phyloP scores from a whole-genome alignment of 139 green algal genomes.

The Chlamydomonas schloesseri region DNA sequence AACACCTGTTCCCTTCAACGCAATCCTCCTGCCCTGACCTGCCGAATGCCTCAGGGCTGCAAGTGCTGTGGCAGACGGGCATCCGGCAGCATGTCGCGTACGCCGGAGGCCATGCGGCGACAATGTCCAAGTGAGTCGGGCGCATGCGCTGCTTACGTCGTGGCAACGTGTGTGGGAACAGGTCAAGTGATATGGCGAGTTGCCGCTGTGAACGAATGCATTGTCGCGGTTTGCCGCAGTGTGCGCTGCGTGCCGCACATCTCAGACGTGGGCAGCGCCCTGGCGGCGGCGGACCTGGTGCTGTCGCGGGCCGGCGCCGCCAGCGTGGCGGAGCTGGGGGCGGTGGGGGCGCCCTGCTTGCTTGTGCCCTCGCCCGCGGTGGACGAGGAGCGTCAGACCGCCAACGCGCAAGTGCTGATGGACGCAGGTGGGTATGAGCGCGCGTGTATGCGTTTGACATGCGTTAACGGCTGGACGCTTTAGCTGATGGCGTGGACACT shows the following conservation, averaged over 20 bases:
- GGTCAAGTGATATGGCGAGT: no score
- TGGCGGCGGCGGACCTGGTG: conserved; percentile 26
- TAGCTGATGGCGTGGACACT: neutral
- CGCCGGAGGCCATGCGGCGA: neutral
- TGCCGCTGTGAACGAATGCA: no score
- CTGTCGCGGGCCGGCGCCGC: conserved; percentile 14
- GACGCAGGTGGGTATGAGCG: neutral
- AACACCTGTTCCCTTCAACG: no score
- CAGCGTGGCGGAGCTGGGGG: conserved; percentile 29
- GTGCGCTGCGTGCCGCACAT: conserved; percentile 11
- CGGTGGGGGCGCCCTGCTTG: neutral
- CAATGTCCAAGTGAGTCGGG: neutral
- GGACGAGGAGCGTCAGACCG: conserved; percentile 24
- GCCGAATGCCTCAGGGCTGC: neutral
- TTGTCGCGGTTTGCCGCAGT: no score
- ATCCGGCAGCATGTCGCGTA: neutral
- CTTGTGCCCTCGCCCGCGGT: conserved; percentile 35
- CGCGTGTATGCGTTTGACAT: neutral
- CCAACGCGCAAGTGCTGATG: conserved; percentile 20
- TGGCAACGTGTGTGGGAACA: no score
- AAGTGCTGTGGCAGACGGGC: conserved; percentile 38
- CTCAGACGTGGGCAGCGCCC: neutral
- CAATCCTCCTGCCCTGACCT: neutral
- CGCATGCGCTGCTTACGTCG: no score
- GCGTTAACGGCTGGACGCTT: neutral